A percentile compares a stretch with the other conserved stretches of the same genome.
Conservation (phyloP, 805 yeast species). For the Candida taoyuanica region DNA sequence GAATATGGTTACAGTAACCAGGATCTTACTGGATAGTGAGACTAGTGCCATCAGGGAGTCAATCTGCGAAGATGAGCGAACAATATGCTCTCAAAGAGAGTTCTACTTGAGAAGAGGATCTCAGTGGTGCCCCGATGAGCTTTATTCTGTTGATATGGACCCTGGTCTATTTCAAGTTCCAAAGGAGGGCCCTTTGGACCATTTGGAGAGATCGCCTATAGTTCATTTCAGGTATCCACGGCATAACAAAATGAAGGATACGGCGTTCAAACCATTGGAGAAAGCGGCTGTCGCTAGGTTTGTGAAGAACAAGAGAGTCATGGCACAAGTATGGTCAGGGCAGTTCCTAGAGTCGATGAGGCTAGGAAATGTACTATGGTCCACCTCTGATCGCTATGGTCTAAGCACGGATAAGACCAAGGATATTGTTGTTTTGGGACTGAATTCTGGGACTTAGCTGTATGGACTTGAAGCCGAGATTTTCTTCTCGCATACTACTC, state of each 20-base stretch:
- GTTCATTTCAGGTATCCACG: not conserved
- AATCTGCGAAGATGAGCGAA: too few species aligned
- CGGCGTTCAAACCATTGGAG: too few species aligned
- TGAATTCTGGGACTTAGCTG: not conserved
- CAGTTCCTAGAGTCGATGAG: not conserved
- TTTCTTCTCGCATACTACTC: too few species aligned
- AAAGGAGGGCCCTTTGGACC: not conserved
- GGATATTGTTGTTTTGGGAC: not conserved
- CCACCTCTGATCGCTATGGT: not conserved
- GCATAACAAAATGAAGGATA: too few species aligned
- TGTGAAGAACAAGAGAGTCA: not conserved
- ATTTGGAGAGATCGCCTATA: not conserved
- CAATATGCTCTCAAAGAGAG: too few species aligned
- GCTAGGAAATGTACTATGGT: not conserved
- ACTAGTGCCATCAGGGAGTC: too few species aligned
- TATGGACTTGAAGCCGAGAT: too few species aligned
- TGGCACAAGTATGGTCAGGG: not conserved
- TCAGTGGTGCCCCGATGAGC: constrained; percentile 2
- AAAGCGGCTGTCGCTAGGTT: too few species aligned
- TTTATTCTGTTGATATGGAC: constrained; percentile 3
- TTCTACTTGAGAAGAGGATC: too few species aligned
- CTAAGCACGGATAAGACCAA: not conserved
- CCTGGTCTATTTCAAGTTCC: not conserved
- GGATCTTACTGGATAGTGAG: too few species aligned
- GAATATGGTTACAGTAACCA: too few species aligned